Evolutionary conservation across 495 filamentous ascomycete species (phyloP).

Genomic region (Podospora comata): DNA sequence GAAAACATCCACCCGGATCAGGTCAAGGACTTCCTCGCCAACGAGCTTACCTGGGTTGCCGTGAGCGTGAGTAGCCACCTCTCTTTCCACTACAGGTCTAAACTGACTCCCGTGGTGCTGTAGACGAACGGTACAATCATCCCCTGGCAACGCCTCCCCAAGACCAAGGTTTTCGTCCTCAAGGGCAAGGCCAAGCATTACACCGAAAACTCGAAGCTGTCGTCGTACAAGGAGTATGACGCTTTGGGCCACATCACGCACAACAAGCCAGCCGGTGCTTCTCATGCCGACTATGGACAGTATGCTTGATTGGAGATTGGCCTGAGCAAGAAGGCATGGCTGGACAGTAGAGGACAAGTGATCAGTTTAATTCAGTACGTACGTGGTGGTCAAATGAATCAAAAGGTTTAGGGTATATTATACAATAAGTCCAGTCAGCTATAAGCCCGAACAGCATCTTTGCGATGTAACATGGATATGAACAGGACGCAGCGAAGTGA

Average conservation of each 20-base stretch:
- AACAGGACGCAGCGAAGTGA: not conserved
- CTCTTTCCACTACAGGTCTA: too few relatives aligned
- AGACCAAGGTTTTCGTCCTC: constrained; percentile 12
- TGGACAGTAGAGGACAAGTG: too few relatives aligned
- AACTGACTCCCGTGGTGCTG: too few relatives aligned
- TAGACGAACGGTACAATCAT: not conserved
- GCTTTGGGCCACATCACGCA: not conserved
- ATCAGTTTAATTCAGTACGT: too few relatives aligned
- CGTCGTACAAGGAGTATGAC: not conserved
- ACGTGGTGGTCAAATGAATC: too few relatives aligned
- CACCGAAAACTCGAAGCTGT: not conserved
- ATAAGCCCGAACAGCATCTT: not conserved
- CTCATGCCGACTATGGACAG: not conserved
- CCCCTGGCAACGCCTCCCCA: constrained; percentile 4
- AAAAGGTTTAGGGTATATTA: too few relatives aligned
- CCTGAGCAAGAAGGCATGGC: too few relatives aligned
- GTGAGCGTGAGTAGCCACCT: too few relatives aligned
- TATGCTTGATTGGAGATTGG: not conserved
- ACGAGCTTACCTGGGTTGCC: too few relatives aligned
- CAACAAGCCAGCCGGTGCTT: not conserved
- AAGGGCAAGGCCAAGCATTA: constrained; percentile 10
- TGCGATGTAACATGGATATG: not conserved
- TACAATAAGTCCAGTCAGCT: too few relatives aligned
- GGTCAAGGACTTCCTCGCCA: too few relatives aligned
- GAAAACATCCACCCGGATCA: too few relatives aligned